Base-by-base conservation (phyloP, 768 basidiomycete genomes). In the Sarcodon aspratus region DNA sequence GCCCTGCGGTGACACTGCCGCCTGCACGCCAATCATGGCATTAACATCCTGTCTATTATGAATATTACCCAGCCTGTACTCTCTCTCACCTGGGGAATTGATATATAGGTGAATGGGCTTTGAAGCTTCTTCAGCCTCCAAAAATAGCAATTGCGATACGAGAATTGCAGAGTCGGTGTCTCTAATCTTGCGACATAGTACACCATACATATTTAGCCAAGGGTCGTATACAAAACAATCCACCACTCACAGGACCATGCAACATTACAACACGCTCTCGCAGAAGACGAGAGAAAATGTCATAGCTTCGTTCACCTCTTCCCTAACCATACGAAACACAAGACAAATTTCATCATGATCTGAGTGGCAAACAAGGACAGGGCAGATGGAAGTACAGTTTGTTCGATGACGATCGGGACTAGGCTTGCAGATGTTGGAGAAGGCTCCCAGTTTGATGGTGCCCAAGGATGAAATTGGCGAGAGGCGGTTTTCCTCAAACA, bases 51-150 rank as follows among this genome's bases (percentile, higher is more conserved):
- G 21, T 27, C 3, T 27, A 27, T 27, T 27, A 27, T 27, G 21
- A 3, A 5, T 27, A 27, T 27, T 27, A 27, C 5, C 21, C 21
- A 27, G 21, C 5, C 21, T n/a, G 21, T 27, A 27, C n/a, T 9
- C 7, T 8, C 40, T 11, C 40, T 15, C 13, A 2, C 95, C 95
- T 0, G 95, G 95, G 7, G 89, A 93, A 66, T 97, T 97, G 56
- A 98, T 95, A 65, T 98, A 98, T 9, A 98, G 68, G 58, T 95
- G 93, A 48, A 98, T 96, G 3, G 95, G 95, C 61, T 91, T 90
- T 8, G 82, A 80, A 0, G 92, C 80, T 55, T 97, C 93, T 64
- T 95, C 94, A 1, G 95, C 94, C 70, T 98, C 95, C 51, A 97
- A 74, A 65, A 95, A 97, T 37, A 98, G 79, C 7, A 98, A 72